A percentile compares a stretch with the other conserved stretches of the same genome.
Evolutionary conservation across 805 yeast genomes (phyloP).

Genomic region (Candida broadrunensis): DNA sequence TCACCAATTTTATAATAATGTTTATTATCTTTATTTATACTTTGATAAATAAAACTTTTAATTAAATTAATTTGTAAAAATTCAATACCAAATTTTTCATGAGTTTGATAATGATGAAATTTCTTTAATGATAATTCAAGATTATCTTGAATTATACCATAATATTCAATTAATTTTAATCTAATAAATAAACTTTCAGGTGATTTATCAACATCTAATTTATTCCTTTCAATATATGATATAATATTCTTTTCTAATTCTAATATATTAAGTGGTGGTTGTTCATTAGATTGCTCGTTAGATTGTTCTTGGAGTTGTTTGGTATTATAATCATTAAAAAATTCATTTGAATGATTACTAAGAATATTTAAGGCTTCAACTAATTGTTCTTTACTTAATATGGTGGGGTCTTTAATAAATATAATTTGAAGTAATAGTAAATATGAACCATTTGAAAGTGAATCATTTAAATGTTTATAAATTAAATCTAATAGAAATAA

Average conservation of each 20-base stretch:
- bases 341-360: neutral
- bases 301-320: neutral
- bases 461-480: neutral
- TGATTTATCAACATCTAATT: conserved; percentile 6
- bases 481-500: neutral
- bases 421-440: conserved; percentile 11
- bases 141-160: conserved; percentile 28
- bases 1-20: conserved; percentile 36
- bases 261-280: no score
- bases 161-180: conserved; percentile 26
- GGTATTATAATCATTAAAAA: conserved; percentile 2
- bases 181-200: conserved; percentile 31
- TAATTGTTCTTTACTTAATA: conserved; percentile 8
- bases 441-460: conserved; percentile 3
- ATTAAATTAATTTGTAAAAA: conserved; percentile 40
- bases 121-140: conserved; percentile 30
- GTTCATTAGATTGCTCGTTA: conserved; percentile 12
- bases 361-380: conserved; percentile 6
- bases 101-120: conserved; percentile 37
- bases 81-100: conserved; percentile 38
- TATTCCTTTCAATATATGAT: neutral
- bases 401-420: conserved; percentile 9
- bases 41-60: conserved; percentile 38
- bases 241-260: conserved; percentile 18
- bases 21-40: conserved; percentile 28